Percentiles rank a stretch among this genome's conserved stretches.
phyloP scores from a whole-genome alignment of 805 yeast genomes.

The Yarrowia sp. region DNA sequence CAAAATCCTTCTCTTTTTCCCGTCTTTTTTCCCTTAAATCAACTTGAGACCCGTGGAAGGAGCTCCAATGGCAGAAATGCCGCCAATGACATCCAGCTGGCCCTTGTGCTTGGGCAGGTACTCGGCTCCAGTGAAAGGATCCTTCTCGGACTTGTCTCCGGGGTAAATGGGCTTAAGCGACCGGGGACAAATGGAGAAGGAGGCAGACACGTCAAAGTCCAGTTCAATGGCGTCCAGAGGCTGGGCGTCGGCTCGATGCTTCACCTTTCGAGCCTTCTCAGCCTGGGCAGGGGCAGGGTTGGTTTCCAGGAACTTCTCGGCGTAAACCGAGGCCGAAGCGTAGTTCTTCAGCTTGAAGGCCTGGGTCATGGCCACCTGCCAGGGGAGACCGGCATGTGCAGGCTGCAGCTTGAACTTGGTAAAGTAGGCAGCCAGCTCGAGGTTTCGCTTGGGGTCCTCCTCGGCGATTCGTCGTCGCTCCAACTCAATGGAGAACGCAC shows the following conservation, averaged over 20 bases:
- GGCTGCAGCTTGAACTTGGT: constrained; percentile 79
- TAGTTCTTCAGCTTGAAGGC: constrained; percentile 85
- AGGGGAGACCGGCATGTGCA: constrained; percentile 80
- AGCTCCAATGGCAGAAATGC: constrained; percentile 79
- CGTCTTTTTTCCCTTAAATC: neutral
- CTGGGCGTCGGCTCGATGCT: constrained; percentile 71
- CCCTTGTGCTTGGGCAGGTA: constrained; percentile 80
- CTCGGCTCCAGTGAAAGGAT: constrained; percentile 86
- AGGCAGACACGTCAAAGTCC: constrained; percentile 89
- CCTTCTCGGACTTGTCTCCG: constrained; percentile 65
- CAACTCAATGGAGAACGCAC: constrained; percentile 89
- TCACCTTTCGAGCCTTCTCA: constrained; percentile 82
- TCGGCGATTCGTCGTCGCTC: constrained; percentile 78
- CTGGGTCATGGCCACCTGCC: constrained; percentile 93
- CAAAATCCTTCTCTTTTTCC: neutral
- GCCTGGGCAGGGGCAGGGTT: constrained; percentile 48
- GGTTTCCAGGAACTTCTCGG: constrained; percentile 67
- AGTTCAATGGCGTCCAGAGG: constrained; percentile 85
- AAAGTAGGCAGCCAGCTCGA: constrained; percentile 95
- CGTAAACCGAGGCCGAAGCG: constrained; percentile 86
- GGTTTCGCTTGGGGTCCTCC: constrained; percentile 70
- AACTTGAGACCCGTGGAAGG: constrained; percentile 76
- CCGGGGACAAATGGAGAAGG: constrained; percentile 84
- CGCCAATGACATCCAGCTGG: constrained; percentile 69
- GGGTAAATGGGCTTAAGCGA: constrained; percentile 85